Evolutionary conservation across 2,329 filamentous ascomycete species (phyloP).

Genomic region (Stachybotrys chartarum): DNA sequence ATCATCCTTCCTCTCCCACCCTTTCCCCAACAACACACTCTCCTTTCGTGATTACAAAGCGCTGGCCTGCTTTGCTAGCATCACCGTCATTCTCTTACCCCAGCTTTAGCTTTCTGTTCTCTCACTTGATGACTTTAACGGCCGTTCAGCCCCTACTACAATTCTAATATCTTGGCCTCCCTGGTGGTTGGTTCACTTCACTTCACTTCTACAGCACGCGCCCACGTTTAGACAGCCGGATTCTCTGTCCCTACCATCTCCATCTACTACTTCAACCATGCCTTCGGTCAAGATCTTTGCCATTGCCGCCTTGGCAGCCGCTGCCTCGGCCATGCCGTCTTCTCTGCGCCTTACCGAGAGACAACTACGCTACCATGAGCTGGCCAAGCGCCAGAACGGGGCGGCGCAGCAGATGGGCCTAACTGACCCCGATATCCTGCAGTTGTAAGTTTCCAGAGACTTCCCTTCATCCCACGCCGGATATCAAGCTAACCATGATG

Average conservation of each 20-base stretch:
- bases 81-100: slow-evolving; percentile 6
- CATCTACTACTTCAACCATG: slow-evolving; percentile 18
- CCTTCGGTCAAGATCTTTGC: slow-evolving; percentile 30
- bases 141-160: not conserved
- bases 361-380: slow-evolving; percentile 38
- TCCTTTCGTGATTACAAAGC: slow-evolving; percentile 3
- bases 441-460: slow-evolving; percentile 41
- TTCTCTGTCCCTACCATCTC: not conserved
- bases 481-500: not conserved
- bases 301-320: slow-evolving; percentile 36
- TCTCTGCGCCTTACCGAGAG: slow-evolving; percentile 32
- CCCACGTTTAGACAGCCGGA: not conserved
- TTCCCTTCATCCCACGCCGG: not conserved
- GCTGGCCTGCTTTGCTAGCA: slow-evolving; percentile 10
- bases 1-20: not conserved
- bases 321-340: slow-evolving; percentile 40
- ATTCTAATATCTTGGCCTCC: not conserved
- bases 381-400: slow-evolving; percentile 43
- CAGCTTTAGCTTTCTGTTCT: slow-evolving; percentile 1
- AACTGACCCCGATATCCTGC: slow-evolving; percentile 47
- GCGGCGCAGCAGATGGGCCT: slow-evolving; percentile 39
- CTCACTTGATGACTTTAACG: not conserved
- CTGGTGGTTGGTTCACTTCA: not conserved
- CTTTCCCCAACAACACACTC: not conserved
- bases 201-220: too few relatives aligned